Conservation (phyloP, 2,329 filamentous ascomycete genomes). For the Microsporum audouinii region DNA sequence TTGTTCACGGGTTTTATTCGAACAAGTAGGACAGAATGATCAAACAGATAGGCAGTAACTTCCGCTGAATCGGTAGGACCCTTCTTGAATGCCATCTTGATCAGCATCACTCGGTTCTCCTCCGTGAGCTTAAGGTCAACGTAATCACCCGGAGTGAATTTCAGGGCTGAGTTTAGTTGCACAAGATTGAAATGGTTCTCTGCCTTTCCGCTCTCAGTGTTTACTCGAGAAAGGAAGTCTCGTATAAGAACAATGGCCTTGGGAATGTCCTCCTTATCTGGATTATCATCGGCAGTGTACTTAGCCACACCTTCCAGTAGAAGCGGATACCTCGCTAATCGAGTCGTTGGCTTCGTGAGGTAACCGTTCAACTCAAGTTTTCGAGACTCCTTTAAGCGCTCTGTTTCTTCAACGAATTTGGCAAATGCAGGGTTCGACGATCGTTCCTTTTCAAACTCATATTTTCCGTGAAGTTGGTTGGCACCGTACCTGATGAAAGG, state of each 20-base stretch:
- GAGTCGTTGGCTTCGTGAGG: slow-evolving; percentile 90
- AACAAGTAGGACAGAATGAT: slow-evolving; percentile 87
- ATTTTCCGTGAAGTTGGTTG: slow-evolving; percentile 92
- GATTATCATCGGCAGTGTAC: slow-evolving; percentile 76
- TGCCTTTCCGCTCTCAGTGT: slow-evolving; percentile 88
- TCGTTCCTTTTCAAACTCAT: slow-evolving; percentile 94
- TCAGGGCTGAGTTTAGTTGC: slow-evolving; percentile 80
- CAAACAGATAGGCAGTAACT: slow-evolving; percentile 90
- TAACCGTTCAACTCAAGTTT: slow-evolving; percentile 97
- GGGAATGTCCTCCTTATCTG: slow-evolving; percentile 84
- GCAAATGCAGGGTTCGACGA: slow-evolving; percentile 72
- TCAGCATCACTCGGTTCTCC: slow-evolving; percentile 81
- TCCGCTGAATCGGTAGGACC: slow-evolving; percentile 75
- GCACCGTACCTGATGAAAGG: slow-evolving; percentile 95
- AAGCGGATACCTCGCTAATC: slow-evolving; percentile 84
- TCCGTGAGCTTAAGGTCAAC: slow-evolving; percentile 93
- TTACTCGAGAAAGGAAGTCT: slow-evolving; percentile 76
- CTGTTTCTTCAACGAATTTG: slow-evolving; percentile 91
- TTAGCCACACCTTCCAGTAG: slow-evolving; percentile 86
- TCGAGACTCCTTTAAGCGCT: slow-evolving; percentile 87
- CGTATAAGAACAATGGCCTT: slow-evolving; percentile 79
- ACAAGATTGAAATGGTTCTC: slow-evolving; percentile 96
- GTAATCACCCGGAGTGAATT: slow-evolving; percentile 78
- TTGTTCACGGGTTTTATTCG: slow-evolving; percentile 87
- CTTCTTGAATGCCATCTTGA: slow-evolving; percentile 92